Base-by-base conservation (phyloP, 352 stramenopile genomes). In the Pythium periplocum region DNA sequence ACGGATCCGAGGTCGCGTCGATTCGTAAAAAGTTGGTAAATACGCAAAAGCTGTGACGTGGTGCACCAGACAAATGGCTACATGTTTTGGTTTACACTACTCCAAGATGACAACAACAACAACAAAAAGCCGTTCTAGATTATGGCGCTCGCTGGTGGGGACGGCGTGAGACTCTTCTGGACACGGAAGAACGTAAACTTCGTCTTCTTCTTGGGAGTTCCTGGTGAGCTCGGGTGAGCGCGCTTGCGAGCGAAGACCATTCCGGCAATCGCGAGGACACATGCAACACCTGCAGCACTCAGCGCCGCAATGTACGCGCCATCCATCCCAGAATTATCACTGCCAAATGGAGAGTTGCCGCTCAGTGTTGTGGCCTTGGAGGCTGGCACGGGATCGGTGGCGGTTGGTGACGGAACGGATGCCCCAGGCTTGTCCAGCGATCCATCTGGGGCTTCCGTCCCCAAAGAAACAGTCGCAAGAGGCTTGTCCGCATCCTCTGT, bases 121-220 rank as follows among this genome's bases (percentile, higher is more conserved):
- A 26, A 26, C 17, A 26, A 26, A 26, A 26, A 26, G 17, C 17
- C 17, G 17, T 26, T 26, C 42, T 50, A 54, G 31, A 30, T 10
- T 10, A 50, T 52, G 35, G 31, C 26, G 64, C 50, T 62, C 6
- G 65, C 61, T 31, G 43, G n/a, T 31, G 67, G 67, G 17, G 17
- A 26, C 26, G 67, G 67, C 34, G 67, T 75, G 31, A 75, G 54
- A 2, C 55, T 55, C n/a, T 37, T 57, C 53, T 75, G 59, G 38
- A 69, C 68, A 46, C 70, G 67, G 47, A 73, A 75, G 54, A 72
- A 75, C 31, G 63, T 64, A 8, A 61, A 45, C 56, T 66, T 42
- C 34, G 71, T 62, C 50, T 62, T 51, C n/a, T 63, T 63, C 30
- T 63, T 75, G 48, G 63, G 63, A 1, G 67, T 63, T 73, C 55